Evolutionary conservation across 1,139 yeast species (phyloP).

Genomic region (Saccharomycopsis phalli): DNA sequence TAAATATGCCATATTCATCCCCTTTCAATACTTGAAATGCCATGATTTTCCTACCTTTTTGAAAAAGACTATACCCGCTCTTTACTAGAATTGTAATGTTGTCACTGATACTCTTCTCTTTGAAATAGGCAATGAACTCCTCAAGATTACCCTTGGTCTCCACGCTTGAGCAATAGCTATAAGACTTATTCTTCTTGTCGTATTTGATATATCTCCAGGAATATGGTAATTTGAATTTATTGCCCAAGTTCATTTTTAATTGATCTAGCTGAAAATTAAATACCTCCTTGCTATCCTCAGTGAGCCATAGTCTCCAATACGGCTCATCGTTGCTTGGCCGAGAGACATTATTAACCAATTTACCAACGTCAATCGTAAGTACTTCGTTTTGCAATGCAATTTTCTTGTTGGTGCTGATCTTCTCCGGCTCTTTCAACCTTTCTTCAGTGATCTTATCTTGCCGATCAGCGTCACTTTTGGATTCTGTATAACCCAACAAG

Average conservation of each 20-base stretch:
- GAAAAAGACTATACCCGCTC: background rate
- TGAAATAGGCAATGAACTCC: background rate
- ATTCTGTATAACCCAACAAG: too few relatives aligned
- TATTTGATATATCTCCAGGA: background rate
- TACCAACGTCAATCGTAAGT: too few relatives aligned
- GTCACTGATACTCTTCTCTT: background rate
- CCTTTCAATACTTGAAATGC: constrained; percentile 3
- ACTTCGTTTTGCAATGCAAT: too few relatives aligned
- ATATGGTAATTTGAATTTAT: background rate
- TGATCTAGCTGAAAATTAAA: background rate
- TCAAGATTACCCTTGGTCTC: background rate
- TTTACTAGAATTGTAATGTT: background rate
- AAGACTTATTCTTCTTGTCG: background rate
- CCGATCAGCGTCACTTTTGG: too few relatives aligned
- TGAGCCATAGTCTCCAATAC: too few relatives aligned
- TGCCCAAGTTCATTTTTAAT: background rate
- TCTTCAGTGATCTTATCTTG: too few relatives aligned
- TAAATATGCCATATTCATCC: background rate
- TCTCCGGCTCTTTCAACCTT: too few relatives aligned
- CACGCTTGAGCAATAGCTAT: background rate
- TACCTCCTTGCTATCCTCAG: too few relatives aligned
- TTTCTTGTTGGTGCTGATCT: too few relatives aligned
- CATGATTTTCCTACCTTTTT: background rate
- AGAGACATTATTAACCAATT: too few relatives aligned
- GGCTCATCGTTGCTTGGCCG: too few relatives aligned